phyloP scores from a whole-genome alignment of 257 asterid species.

The Salvia hispanica region DNA sequence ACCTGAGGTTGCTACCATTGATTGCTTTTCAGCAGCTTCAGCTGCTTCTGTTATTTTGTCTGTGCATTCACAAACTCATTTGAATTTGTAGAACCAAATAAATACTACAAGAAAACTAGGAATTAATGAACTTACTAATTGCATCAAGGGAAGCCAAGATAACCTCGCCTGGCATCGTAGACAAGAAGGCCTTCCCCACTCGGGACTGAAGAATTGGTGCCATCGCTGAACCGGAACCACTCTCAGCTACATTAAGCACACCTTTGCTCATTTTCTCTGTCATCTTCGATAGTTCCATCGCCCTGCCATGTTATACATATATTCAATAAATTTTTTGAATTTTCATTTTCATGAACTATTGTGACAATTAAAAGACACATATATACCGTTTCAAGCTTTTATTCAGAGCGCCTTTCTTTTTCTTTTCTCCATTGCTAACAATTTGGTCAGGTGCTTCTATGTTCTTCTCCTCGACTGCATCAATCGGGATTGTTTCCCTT shows the following conservation, averaged over 20 bases:
- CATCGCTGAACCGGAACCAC: slow-evolving; percentile 66
- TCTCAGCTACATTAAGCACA: slow-evolving; percentile 71
- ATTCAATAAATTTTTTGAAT: not conserved
- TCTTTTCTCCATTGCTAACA: slow-evolving; percentile 23
- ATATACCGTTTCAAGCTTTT: slow-evolving; percentile 72
- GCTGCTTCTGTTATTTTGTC: too few relatives aligned
- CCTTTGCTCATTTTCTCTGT: slow-evolving; percentile 80
- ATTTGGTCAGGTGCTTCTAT: not conserved
- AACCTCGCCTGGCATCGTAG: slow-evolving; percentile 77
- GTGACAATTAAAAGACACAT: not conserved
- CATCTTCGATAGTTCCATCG: slow-evolving; percentile 70
- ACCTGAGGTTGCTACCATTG: too few relatives aligned
- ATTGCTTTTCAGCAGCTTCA: too few relatives aligned
- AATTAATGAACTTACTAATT: slow-evolving; percentile 57
- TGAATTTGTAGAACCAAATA: too few relatives aligned
- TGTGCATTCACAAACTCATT: not conserved
- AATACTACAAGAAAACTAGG: too few relatives aligned
- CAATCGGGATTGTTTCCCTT: slow-evolving; percentile 58
- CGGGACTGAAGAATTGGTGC: slow-evolving; percentile 61
- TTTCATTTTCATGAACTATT: not conserved
- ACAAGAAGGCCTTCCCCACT: slow-evolving; percentile 62
- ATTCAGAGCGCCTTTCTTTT: slow-evolving; percentile 48
- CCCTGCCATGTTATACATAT: slow-evolving; percentile 36
- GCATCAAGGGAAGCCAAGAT: slow-evolving; percentile 85
- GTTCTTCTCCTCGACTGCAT: slow-evolving; percentile 40